Base-by-base conservation (phyloP, 2,329 filamentous ascomycete species). In the Dothideomycetes sp. region DNA sequence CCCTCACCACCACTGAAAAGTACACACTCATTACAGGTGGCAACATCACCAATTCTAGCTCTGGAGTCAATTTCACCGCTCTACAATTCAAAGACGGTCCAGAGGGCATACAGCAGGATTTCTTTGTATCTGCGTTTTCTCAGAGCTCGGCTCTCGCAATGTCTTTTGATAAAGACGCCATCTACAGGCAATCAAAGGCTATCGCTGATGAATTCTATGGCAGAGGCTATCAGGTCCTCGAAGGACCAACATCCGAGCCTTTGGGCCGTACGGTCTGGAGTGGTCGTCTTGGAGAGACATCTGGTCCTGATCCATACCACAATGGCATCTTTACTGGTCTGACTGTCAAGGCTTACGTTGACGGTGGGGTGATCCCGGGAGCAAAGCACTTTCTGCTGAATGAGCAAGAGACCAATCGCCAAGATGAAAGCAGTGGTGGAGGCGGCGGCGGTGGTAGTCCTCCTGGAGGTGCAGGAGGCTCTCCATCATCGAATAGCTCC, bases 1-100 rank as follows among this genome's bases (percentile, higher is more conserved):
- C 87, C 57, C 63, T 94, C 61, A 94, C 86, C 0, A 69, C 94
- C 22, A 56, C 78, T 9, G 87, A 94, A 60, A 94, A 94, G 65
- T 85, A 96, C 60, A 96, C 96, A 60, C 59, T 96, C 46, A 95
- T 89, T 2, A 95, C 88, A 50, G 84, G 93, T 10, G 86, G 86
- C 45, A 80, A 91, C 49, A 58, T 55, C 22, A 83, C n/a, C n/a
- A n/a, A n/a, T n/a, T 83, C 31, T 7, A 69, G 86, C 31, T 81
- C 81, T n/a, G 72, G 80, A 27, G 63, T 87, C 4, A 79, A 79
- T 5, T 72, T 86, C 49, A 76, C 73, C 49, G 70, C 77, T 19
- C 65, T 94, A 16, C 94, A 87, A 58, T 65, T 89, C 68, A 84
- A 94, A 52, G 88, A 94, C 55, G 79, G 81, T 3, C 87, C 87